Evolutionary conservation across 495 filamentous ascomycete genomes (phyloP), one percentile per base, ranked within the genome.

Genomic region (Penicillium paradoxum): DNA sequence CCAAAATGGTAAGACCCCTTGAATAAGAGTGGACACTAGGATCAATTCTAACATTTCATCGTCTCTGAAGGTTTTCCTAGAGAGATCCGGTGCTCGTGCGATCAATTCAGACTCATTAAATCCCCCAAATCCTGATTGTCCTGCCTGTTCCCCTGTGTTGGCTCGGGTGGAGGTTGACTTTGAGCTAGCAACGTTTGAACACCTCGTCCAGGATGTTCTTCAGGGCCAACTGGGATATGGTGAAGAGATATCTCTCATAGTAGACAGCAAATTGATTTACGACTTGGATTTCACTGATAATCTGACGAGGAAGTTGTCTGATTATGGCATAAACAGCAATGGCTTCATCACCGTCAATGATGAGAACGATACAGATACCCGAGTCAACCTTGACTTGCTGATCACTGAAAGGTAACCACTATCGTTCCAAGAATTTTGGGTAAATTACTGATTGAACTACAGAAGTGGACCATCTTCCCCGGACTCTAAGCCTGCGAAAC

Each of bases 211-310:
- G 49, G 80, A 81, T 39, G 72, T 95, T 25, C 69, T 97, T 13
- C 81, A 80, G 47, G 41, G 72, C 10, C 67, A 87, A 45, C 70
- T 97, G 4, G 89, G 88, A 10, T 97, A 95, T 63, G 83, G 85
- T 8, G 85, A 91, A 47, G 91, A 96, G 33, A 79, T 97, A 32
- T 84, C 82, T 11, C 74, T 98, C 51, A 83, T 79, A 53, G 90
- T 80, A 42, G 84, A 86, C 2, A 67, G 75, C n/a, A 84, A 83
- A 41, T 72, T 87, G 7, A 75, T 97, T 5, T 99, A 95, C 62
- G 93, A 97, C 60, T 82, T 83, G 0, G 93, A 97, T 49, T 76
- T 91, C 55, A 89, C 90, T 6, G 91, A 95, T 54, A 93, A 97
- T 55, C 72, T 97, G 1, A 63, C 70, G 1, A 93, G 90, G 73